Base-by-base conservation (phyloP, 176 grass and related monocot species). In the Pontederia paniculata region DNA sequence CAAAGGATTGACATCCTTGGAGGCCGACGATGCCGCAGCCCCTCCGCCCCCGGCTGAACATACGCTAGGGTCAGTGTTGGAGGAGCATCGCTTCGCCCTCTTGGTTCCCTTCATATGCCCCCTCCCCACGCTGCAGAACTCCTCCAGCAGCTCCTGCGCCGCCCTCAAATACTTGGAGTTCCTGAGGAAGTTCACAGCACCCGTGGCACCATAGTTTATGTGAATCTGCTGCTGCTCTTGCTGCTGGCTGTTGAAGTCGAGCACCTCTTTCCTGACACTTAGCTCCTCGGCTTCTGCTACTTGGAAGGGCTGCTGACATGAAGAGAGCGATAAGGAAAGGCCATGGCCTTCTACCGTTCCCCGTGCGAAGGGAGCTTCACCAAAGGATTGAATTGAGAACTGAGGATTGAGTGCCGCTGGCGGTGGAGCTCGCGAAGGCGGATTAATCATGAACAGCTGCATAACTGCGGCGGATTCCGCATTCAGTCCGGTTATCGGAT, bases 221-320 rank as follows among this genome's bases (percentile, higher is more conserved):
- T 87, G 82, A 50, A 81, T 69, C 48, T 70, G 47, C 23, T 63
- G 84, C 50, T 69, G 70, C 74, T 78, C 73, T 70, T 78, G 73
- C 23, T 79, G 76, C 1, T 77, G 56, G 48, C 72, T 82, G 71
- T 98, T 93, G 68, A 98, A 91, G 71, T 84, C 91, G 50, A 98
- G 70, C 58, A 93, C 79, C 55, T 81, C 84, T 50, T 98, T 86
- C 5, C 94, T 44, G n/a, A 93, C 74, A n/a, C 80, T 69, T 17
- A 98, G 67, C 64, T 98, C 87, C 52, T 98, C 87, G 8, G 80
- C 80, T 72, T 98, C 91, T 19, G 77, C 72, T 87, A 91, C 84
- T 74, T 98, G 86, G n/a, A 91, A 82, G 54, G 91, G 94, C 64
- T 93, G 94, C 48, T 93, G 63, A 41, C 82, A 87, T 23, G 86